Evolutionary conservation across 805 yeast genomes (phyloP).

Genomic region (Scheffersomyces amazonensis): DNA sequence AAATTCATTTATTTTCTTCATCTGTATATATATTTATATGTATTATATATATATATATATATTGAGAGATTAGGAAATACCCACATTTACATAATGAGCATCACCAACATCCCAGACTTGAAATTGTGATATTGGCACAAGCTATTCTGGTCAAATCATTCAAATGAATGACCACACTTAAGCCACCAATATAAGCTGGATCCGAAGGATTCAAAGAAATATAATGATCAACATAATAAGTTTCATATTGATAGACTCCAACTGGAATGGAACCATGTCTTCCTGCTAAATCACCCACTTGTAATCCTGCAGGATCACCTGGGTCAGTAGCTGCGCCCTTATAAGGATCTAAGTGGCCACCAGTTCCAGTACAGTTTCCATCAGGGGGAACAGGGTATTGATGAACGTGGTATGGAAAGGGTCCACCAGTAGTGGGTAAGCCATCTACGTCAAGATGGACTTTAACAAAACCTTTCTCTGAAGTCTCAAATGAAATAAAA

Average conservation of each 20-base stretch:
- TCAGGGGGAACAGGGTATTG: slow-evolving; percentile 32
- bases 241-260: slow-evolving; percentile 4
- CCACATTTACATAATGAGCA: too few species aligned
- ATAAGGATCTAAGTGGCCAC: slow-evolving; percentile 37
- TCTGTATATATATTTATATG: too few species aligned
- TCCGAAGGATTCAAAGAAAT: slow-evolving; percentile 27
- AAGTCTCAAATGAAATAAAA: slow-evolving; percentile 23
- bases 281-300: slow-evolving; percentile 40
- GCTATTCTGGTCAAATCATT: slow-evolving; percentile 29
- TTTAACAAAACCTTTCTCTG: slow-evolving; percentile 28
- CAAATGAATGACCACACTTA: slow-evolving; percentile 36
- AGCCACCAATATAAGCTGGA: slow-evolving; percentile 28
- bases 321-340: slow-evolving; percentile 21
- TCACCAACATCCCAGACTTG: not conserved
- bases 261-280: slow-evolving; percentile 32
- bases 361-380: slow-evolving; percentile 38
- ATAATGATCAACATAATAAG: slow-evolving; percentile 26
- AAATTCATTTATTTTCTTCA: too few species aligned
- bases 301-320: slow-evolving; percentile 19
- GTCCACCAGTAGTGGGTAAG: slow-evolving; percentile 35
- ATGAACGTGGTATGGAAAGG: slow-evolving; percentile 40
- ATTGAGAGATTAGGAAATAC: too few species aligned
- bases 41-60: too few species aligned
- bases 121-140: slow-evolving; percentile 36
- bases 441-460: slow-evolving; percentile 29